Evolutionary conservation across 1,284 basidiomycete genomes (phyloP), one percentile per base, ranked within the genome.

Genomic region (Porodaedalea pini): DNA sequence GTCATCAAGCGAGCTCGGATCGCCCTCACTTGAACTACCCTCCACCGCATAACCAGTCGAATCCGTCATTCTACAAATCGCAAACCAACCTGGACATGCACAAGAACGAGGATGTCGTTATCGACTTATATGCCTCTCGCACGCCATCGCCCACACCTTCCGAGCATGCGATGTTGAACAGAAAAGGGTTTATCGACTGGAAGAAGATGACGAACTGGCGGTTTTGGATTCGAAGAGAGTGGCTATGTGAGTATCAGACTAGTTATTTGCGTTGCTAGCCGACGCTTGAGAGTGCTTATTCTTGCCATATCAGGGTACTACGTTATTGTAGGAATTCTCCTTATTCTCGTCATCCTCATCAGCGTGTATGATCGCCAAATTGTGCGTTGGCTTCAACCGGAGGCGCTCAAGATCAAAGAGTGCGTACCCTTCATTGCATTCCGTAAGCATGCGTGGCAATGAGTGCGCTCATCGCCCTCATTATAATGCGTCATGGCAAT

Each of bases 291-390:
- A 41, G 19, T 13, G 13, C 34, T 44, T 11, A 44, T n/a, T 10
- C 6, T 17, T 45, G 10, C 27, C 2, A n/a, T 10, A 13, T 2
- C 44, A 74, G 72, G 70, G 71, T 71, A 72, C 64, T 73, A 73
- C 61, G 61, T 76, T 44, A 59, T 65, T 21, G 62, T 58, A 58
- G 61, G 64, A 13, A 53, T 73, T 53, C 59, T 68, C 48, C 56
- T 70, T 15, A 71, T 76, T 31, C 57, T 81, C 37, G 74, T 78
- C 21, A 71, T 73, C 13, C 74, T 86, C 44, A 77, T 86, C 70
- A 78, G 80, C 2, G 67, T 86, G 27, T 86, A 77, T 66, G 73
- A 74, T 63, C 70, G 72, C 29, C 72, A 83, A 72, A 85, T 88
- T 59, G 78, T 86, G 53, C 62, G 75, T 27, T 80, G 77, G 78